Evolutionary conservation across 2,329 filamentous ascomycete species (phyloP).

Genomic region (Graphilbum ipis-grandicollis): DNA sequence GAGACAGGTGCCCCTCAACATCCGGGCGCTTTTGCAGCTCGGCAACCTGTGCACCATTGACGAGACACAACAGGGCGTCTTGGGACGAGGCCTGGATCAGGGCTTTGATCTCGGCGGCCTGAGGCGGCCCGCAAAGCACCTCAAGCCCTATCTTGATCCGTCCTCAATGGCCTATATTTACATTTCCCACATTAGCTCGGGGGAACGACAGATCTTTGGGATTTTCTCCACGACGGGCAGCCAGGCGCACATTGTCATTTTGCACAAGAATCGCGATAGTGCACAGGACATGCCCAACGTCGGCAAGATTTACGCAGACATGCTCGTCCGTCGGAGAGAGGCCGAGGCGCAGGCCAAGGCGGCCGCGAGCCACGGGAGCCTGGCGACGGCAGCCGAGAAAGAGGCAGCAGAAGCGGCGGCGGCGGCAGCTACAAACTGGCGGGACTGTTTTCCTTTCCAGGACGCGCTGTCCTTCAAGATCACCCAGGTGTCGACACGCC

Average conservation of each 20-base stretch:
- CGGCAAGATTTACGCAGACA: conserved; percentile 70
- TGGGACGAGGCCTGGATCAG: conserved; percentile 82
- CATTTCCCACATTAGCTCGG: conserved; percentile 79
- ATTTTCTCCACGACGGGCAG: conserved; percentile 71
- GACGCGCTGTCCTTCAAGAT: conserved; percentile 73
- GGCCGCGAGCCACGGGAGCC: background rate
- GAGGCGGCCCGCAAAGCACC: conserved; percentile 42
- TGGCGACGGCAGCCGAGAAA: conserved; percentile 4
- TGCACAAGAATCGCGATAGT: conserved; percentile 64
- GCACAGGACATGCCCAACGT: conserved; percentile 77
- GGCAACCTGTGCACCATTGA: conserved; percentile 91
- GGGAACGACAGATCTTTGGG: conserved; percentile 84
- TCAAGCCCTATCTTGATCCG: conserved; percentile 53
- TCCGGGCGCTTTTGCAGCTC: conserved; percentile 74
- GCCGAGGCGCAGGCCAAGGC: conserved; percentile 24
- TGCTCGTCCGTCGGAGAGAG: conserved; percentile 48
- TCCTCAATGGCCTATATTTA: conserved; percentile 71
- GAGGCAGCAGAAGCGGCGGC: conserved; percentile 33
- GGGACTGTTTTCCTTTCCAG: conserved; percentile 74
- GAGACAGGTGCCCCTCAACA: conserved; percentile 71
- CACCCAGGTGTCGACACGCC: conserved; percentile 71
- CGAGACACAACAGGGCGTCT: conserved; percentile 71
- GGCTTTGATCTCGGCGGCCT: conserved; percentile 78
- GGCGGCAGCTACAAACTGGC: conserved; percentile 52
- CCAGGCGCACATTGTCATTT: conserved; percentile 74